Percentiles rank a stretch among this genome's conserved stretches.
These are phyloP conservation scores for Nidularia pulvinata DNA, from an alignment of 768 basidiomycete genomes.

Conservation along the genomic window DNA sequence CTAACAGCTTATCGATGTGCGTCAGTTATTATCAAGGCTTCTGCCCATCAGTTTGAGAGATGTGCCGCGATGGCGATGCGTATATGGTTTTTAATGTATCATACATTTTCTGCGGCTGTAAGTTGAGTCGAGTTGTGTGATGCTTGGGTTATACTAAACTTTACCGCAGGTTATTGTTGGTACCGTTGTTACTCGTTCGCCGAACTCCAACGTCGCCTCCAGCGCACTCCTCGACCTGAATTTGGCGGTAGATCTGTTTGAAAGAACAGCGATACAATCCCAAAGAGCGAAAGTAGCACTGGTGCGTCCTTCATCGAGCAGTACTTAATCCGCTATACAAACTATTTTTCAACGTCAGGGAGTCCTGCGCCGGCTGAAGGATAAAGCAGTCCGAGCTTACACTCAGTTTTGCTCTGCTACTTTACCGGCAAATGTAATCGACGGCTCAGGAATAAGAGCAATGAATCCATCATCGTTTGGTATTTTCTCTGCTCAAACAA, in stretches of 20 bases:
- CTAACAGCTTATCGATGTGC: constrained; percentile 53
- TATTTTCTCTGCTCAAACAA: constrained; percentile 10
- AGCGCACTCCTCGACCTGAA: constrained; percentile 50
- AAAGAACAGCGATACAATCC: constrained; percentile 39
- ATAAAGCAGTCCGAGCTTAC: constrained; percentile 39
- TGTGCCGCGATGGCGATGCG: constrained; percentile 46
- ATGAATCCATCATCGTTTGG: constrained; percentile 1
- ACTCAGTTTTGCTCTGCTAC: constrained; percentile 16
- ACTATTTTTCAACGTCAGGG: constrained; percentile 19
- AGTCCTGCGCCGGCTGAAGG: constrained; percentile 42
- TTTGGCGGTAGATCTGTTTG: constrained; percentile 43
- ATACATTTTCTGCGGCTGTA: constrained; percentile 50
- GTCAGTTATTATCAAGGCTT: constrained; percentile 48
- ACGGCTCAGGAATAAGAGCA: background rate
- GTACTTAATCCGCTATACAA: background rate
- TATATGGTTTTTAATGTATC: constrained; percentile 50
- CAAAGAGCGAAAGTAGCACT: constrained; percentile 45
- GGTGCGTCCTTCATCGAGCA: constrained; percentile 20
- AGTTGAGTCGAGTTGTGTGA: constrained; percentile 5
- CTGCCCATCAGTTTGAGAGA: constrained; percentile 46
- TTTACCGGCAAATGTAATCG: constrained; percentile 3
- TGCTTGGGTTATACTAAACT: too few species aligned
- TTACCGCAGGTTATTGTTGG: constrained; percentile 50
- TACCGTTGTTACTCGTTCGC: constrained; percentile 58
- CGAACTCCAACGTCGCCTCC: constrained; percentile 45